Evolutionary conservation across 345 rosid genomes (phyloP), one percentile per base, ranked within the genome.

Genomic region (Acer saccharum): DNA sequence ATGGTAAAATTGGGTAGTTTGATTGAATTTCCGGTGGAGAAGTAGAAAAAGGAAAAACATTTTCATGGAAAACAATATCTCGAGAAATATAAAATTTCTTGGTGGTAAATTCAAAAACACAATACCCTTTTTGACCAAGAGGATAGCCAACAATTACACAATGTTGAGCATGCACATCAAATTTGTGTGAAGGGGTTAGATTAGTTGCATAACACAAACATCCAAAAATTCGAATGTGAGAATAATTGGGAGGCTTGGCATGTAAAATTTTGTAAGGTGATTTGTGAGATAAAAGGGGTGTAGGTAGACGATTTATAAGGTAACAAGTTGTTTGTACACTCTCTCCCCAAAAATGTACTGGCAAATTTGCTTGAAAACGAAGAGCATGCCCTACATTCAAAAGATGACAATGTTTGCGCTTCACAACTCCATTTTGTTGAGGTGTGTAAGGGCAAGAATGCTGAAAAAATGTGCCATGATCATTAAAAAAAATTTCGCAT

Each of bases 361-460:
- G 62, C 23, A 18, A 16, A 17, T 57, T 17, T 17, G 62, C n/a
- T 57, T 57, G 62, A 57, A 57, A 57, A 4, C 21, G 3, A 57
- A 57, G 62, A 4, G 62, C 62, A 6, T 1, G 0, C 4, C n/a
- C 23, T 14, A 18, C 21, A 18, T 57, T 57, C 41, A 20, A 67
- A 71, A 21, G 62, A 3, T 76, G 80, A 0, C 48, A 0, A 10
- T 79, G 80, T 68, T 81, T 60, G 1, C 58, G 61, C 54, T 72
- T 14, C 2, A 61, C 80, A 3, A 57, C 62, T 10, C 23, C 23
- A 18, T 57, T 57, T 57, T 57, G 60, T 57, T 63, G 6, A 12
- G 81, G 74, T 3, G 72, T 79, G 4, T 39, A 7, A 14, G 67
- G 17, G 20, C 74, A 84, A 27, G 77, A 61, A 10, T 58, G 23